These are phyloP conservation scores for Lentinula edodes DNA, from an alignment of 768 basidiomycete species.

Conservation along the genomic window DNA sequence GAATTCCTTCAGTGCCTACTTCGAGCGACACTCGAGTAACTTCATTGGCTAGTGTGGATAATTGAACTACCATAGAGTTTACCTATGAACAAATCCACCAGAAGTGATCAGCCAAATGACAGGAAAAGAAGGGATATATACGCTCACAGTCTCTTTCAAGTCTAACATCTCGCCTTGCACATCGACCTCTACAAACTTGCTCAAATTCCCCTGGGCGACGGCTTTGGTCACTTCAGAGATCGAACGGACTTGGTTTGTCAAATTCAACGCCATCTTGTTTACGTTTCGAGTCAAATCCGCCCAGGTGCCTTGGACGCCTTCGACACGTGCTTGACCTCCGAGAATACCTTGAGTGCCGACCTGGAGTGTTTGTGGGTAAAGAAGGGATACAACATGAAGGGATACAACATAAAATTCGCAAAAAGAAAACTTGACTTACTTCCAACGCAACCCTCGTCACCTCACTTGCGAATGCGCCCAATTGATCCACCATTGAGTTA, in stretches of 20 bases:
- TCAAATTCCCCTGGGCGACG: conserved; percentile 81
- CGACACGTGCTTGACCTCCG: conserved; percentile 86
- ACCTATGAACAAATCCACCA: conserved; percentile 42
- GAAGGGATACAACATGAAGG: background rate
- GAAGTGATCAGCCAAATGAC: conserved; percentile 57
- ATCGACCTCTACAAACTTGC: conserved; percentile 82
- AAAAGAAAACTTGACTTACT: conserved; percentile 30
- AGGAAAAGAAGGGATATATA: conserved; percentile 20
- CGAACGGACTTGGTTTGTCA: conserved; percentile 61
- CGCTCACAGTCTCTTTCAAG: conserved; percentile 73
- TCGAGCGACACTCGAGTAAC: conserved; percentile 92
- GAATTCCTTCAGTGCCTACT: conserved; percentile 87
- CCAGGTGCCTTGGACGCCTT: conserved; percentile 93
- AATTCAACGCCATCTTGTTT: conserved; percentile 85
- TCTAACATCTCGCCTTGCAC: conserved; percentile 88
- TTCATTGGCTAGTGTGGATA: conserved; percentile 70
- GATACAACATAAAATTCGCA: background rate
- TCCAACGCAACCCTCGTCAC: conserved; percentile 81
- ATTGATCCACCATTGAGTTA: conserved; percentile 92
- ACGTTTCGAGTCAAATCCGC: conserved; percentile 85
- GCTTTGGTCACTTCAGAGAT: conserved; percentile 90
- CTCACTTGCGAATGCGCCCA: conserved; percentile 83
- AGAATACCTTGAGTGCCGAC: conserved; percentile 86
- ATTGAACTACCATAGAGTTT: conserved; percentile 82
- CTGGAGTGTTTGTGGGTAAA: conserved; percentile 17